Evolutionary conservation across 306 rosid genomes (phyloP).

Genomic region (Ochetophila trinervis): DNA sequence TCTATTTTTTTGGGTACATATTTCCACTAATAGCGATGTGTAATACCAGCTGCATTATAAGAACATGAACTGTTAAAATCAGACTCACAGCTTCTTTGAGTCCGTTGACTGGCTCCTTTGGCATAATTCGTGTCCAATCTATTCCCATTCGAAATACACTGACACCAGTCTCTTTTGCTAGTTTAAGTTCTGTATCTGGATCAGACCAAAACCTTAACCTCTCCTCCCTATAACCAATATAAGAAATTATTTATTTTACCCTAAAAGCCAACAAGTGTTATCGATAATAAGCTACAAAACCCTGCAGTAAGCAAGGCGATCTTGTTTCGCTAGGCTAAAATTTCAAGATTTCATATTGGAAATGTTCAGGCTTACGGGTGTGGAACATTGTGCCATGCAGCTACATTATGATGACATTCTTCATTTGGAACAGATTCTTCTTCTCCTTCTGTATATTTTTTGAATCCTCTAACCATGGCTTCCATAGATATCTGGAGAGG

Average conservation of each 20-base stretch:
- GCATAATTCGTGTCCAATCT: constrained; percentile 95
- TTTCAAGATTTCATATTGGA: constrained; percentile 6
- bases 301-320: not conserved
- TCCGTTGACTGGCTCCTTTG: constrained; percentile 63
- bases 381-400: constrained; percentile 96
- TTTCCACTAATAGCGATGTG: constrained; percentile 3
- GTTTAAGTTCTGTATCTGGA: constrained; percentile 84
- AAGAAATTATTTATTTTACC: constrained; percentile 27
- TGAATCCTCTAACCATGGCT: constrained; percentile 84
- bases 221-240: constrained; percentile 69
- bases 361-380: constrained; percentile 58
- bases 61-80: constrained; percentile 25
- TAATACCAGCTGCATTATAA: constrained; percentile 15
- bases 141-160: constrained; percentile 91
- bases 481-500: constrained; percentile 84
- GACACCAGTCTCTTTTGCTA: constrained; percentile 82
- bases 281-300: not conserved
- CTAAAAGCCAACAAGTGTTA: constrained; percentile 2
- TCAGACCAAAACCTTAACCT: constrained; percentile 98
- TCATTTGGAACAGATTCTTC: constrained; percentile 29
- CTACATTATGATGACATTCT: constrained; percentile 57
- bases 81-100: constrained; percentile 64
- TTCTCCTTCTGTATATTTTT: constrained; percentile 48
- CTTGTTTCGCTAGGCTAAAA: constrained; percentile 2
- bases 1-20: not conserved